Base-by-base conservation (phyloP, 176 grass and related monocot species). In the Carex cristatella region DNA sequence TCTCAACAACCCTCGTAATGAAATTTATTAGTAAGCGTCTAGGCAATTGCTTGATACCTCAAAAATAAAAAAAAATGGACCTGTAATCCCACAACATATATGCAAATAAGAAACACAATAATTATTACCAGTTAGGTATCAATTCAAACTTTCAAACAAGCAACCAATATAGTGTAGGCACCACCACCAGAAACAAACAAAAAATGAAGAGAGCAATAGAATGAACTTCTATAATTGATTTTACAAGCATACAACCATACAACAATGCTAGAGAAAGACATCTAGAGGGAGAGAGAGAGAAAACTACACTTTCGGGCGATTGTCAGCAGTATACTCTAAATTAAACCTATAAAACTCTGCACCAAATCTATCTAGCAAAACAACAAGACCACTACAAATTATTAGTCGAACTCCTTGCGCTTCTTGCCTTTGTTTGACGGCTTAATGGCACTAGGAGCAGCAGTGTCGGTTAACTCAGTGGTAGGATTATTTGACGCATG, bases 361-460 rank as follows among this genome's bases (percentile, higher is more conserved):
- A 65, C 40, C 60, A 64, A 58, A 32, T 78, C 74, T 78, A 78
- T 78, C 74, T 56, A 57, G 49, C 12, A 33, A 55, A 78, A 56
- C 51, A 78, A 33, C 51, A 78, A 78, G 49, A 56, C 2, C 49
- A 30, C 33, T 8, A 23, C 23, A 46, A 83, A 83, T 68, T 53
- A 83, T 68, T 53, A 83, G 48, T 90, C 89, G 5, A 38, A 48
- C 78, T 90, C 85, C 79, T 90, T 90, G 40, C 89, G 73, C 65
- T 87, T 87, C 89, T 84, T 90, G 61, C 89, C 85, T 69, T 75
- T 90, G 56, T 31, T 90, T 66, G 81, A 81, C 53, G 65, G 15
- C 53, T 69, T 87, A 42, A 65, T 32, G 64, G 27, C 71, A 46
- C 79, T 83, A 64, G 58, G 49, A 83, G 61, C 13, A 83, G 61